Conservation (phyloP, 2,329 filamentous ascomycete genomes). For the Escovopsis sp. region DNA sequence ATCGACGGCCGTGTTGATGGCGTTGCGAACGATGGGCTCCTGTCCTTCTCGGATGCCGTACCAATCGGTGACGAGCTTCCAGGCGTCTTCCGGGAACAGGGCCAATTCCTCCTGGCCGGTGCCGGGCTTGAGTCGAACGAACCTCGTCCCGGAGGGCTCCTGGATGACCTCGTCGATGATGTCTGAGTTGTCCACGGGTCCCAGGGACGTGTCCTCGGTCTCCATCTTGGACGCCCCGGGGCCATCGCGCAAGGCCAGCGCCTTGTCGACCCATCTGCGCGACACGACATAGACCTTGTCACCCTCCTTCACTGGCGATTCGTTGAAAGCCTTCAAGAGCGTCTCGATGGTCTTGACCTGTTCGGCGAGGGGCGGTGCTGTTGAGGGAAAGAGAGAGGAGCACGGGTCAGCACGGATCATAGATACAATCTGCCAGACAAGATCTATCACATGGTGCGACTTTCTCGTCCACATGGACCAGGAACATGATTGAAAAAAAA, state of each 20-base stretch:
- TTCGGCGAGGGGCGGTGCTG: slow-evolving; percentile 24
- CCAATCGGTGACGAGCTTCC: slow-evolving; percentile 68
- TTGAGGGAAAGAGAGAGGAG: not conserved
- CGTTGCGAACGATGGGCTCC: slow-evolving; percentile 56
- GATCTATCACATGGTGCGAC: no score
- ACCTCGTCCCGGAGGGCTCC: slow-evolving; percentile 36
- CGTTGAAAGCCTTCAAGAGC: slow-evolving; percentile 37
- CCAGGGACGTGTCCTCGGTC: slow-evolving; percentile 42
- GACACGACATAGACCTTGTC: slow-evolving; percentile 67
- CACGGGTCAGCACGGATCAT: slow-evolving; percentile 2
- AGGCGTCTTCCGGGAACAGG: slow-evolving; percentile 63
- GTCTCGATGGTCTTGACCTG: slow-evolving; percentile 62
- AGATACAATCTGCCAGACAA: not conserved
- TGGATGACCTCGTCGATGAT: slow-evolving; percentile 49
- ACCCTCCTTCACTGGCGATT: slow-evolving; percentile 47
- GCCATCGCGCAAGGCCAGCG: slow-evolving; percentile 50
- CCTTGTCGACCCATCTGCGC: slow-evolving; percentile 59
- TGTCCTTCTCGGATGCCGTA: slow-evolving; percentile 62
- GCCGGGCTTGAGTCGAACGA: slow-evolving; percentile 59
- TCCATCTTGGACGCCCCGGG: slow-evolving; percentile 39
- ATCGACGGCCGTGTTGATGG: slow-evolving; percentile 57
- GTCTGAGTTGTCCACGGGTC: slow-evolving; percentile 76
- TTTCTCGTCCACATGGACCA: no score
- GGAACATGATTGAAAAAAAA: no score
- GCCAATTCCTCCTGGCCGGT: slow-evolving; percentile 57